A percentile compares a stretch with the other conserved stretches of the same genome.
Evolutionary conservation across 2,329 filamentous ascomycete genomes (phyloP).

Genomic region (Phyllosticta citribraziliensis): DNA sequence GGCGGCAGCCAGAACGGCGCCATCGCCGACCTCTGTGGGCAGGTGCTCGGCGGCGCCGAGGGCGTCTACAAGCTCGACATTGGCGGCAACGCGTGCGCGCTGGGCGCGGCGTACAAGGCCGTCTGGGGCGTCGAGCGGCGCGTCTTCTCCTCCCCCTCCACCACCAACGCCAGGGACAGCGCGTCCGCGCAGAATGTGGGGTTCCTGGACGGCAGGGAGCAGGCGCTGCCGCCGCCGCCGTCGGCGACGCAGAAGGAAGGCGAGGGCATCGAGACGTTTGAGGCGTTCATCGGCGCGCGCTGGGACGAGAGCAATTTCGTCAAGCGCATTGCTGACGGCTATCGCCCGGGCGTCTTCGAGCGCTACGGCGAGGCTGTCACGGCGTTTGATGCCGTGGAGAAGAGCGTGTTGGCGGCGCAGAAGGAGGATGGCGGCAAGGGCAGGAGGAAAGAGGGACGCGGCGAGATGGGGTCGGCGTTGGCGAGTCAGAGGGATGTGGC

Average conservation of each 20-base stretch:
- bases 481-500: background rate
- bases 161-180: background rate
- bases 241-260: background rate
- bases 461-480: background rate
- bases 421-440: background rate
- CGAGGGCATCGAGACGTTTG: conserved; percentile 59
- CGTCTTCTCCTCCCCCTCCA: background rate
- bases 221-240: background rate
- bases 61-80: conserved; percentile 92
- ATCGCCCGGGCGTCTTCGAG: conserved; percentile 63
- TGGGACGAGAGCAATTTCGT: conserved; percentile 84
- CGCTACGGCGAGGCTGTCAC: conserved; percentile 66
- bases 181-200: background rate
- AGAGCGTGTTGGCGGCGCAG: conserved; percentile 44
- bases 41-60: conserved; percentile 80
- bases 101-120: conserved; percentile 92
- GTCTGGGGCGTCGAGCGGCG: conserved; percentile 76
- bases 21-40: conserved; percentile 73
- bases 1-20: conserved; percentile 84
- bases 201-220: background rate
- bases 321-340: conserved; percentile 73
- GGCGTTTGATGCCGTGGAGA: conserved; percentile 70
- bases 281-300: conserved; percentile 70
- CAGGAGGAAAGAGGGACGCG: background rate
- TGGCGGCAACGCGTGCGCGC: conserved; percentile 86